Percentiles rank a stretch among this genome's conserved stretches.
phyloP scores from a whole-genome alignment of 306 rosid genomes.

The Parietaria judaica region DNA sequence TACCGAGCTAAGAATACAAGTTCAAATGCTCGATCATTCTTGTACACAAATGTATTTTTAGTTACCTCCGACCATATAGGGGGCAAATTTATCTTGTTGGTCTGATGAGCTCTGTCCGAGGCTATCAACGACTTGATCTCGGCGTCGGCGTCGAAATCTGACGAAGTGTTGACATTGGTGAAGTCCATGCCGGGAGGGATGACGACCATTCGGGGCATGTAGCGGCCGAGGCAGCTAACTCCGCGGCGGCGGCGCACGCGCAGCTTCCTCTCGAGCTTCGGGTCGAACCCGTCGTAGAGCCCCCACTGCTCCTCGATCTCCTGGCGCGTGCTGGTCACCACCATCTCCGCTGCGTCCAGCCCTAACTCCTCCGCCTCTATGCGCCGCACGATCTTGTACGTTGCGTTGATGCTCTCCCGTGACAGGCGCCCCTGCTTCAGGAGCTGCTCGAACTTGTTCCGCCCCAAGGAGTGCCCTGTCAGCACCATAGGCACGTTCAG shows the following conservation, averaged over 20 bases:
- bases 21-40: too few species aligned
- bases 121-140: slow-evolving; percentile 65
- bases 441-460: slow-evolving; percentile 75
- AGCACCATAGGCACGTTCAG: slow-evolving; percentile 76
- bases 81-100: slow-evolving; percentile 45
- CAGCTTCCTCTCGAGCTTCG: slow-evolving; percentile 68
- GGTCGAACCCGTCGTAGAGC: slow-evolving; percentile 66
- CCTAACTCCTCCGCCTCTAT: slow-evolving; percentile 71
- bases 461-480: slow-evolving; percentile 70
- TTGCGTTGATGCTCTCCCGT: slow-evolving; percentile 53
- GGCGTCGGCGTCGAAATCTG: slow-evolving; percentile 38
- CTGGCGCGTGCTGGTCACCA: slow-evolving; percentile 80
- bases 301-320: slow-evolving; percentile 94
- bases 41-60: too few species aligned
- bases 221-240: slow-evolving; percentile 67
- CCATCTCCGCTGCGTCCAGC: slow-evolving; percentile 74
- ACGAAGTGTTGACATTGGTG: slow-evolving; percentile 50
- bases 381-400: slow-evolving; percentile 65
- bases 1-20: not conserved
- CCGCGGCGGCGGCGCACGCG: slow-evolving; percentile 61
- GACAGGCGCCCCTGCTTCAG: slow-evolving; percentile 65
- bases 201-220: slow-evolving; percentile 76
- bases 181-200: slow-evolving; percentile 91
- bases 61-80: slow-evolving; percentile 72
- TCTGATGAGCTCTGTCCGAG: slow-evolving; percentile 55